Evolutionary conservation across 2,329 filamentous ascomycete species (phyloP).

Genomic region (Pyrenochaeta sp.): DNA sequence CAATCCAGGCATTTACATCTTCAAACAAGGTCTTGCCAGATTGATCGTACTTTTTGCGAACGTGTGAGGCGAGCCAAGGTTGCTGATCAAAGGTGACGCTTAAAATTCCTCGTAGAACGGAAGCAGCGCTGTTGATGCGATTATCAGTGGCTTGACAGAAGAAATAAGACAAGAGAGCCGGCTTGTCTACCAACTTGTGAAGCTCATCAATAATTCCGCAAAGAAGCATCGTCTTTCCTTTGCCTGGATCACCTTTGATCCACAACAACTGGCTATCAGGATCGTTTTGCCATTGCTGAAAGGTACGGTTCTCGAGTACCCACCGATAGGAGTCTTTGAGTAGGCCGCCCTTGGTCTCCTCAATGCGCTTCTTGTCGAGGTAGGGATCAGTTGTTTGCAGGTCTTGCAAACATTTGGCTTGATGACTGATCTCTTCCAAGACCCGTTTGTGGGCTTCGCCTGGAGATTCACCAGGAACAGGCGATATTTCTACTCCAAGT

Average conservation of each 20-base stretch:
- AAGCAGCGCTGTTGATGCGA: conserved; percentile 52
- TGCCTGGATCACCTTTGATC: conserved; percentile 34
- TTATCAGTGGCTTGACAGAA: conserved; percentile 57
- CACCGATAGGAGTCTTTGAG: conserved; percentile 14
- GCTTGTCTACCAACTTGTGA: conserved; percentile 18
- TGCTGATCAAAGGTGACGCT: conserved; percentile 49
- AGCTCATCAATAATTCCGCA: conserved; percentile 38
- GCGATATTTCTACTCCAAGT: conserved; percentile 8
- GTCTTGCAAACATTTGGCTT: conserved; percentile 12
- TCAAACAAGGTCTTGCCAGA: conserved; percentile 23
- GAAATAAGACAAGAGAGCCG: conserved; percentile 37
- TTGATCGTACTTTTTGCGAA: conserved; percentile 33
- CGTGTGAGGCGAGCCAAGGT: conserved; percentile 30
- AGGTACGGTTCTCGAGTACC: conserved; percentile 31
- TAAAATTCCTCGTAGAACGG: conserved; percentile 55
- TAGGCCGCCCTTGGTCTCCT: conserved; percentile 10
- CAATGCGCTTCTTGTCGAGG: conserved; percentile 11
- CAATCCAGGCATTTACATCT: conserved; percentile 38
- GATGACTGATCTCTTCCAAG: conserved; percentile 15
- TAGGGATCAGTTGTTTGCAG: conserved; percentile 12
- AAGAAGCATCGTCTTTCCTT: conserved; percentile 52
- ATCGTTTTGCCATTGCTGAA: conserved; percentile 29
- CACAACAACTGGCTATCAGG: conserved; percentile 41
- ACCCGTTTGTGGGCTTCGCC: too few species aligned
- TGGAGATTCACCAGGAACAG: not conserved